Evolutionary conservation across 306 rosid genomes (phyloP), one percentile per base, ranked within the genome.

Genomic region (Casuarina glauca): DNA sequence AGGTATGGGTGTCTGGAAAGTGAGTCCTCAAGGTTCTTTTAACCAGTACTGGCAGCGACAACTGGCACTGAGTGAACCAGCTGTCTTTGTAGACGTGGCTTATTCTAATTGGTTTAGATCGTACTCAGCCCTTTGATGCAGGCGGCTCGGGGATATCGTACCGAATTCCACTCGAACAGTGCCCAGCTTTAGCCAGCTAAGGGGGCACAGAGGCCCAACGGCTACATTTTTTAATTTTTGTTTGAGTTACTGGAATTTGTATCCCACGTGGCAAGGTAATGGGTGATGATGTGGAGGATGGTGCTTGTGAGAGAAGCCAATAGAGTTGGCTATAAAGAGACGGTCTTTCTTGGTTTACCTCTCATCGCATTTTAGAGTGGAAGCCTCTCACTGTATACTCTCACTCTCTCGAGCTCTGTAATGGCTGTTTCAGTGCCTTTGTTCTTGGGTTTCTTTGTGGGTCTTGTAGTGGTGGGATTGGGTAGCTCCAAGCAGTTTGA

Each of bases 171-270:
- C 43, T 44, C 55, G 62, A 41, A 44, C 75, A 45, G 35, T 50
- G 43, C 80, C 81, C 88, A 83, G 88, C 89, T 80, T 85, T 84
- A 53, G 87, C 93, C 95, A 90, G 93, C 95, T 92, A 51, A 69
- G 80, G 52, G 53, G 63, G 76, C 32, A 2, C 49, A 32, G 6
- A 75, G 74, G 74, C 76, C 20, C 70, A 92, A 90, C 93, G 97
- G 91, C 92, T 86, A 86, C 73, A 83, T 87, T 84, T 80, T 84
- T 20, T 75, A 70, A 32, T 35, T 39, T 41, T 3, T 2, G 20
- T 55, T 32, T 70, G 3, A 12, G 26, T 9, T 70, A 35, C 39
- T 48, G 86, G 84, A 81, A 81, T 82, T 87, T 80, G 75, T 62
- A 8, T 74, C 79, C 68, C 0, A 70, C 75, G 87, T 90, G 98